Percentiles rank a stretch among this genome's conserved stretches.
Evolutionary conservation across 306 rosid genomes (phyloP).

Genomic region (Gynostemma pentaphyllum): DNA sequence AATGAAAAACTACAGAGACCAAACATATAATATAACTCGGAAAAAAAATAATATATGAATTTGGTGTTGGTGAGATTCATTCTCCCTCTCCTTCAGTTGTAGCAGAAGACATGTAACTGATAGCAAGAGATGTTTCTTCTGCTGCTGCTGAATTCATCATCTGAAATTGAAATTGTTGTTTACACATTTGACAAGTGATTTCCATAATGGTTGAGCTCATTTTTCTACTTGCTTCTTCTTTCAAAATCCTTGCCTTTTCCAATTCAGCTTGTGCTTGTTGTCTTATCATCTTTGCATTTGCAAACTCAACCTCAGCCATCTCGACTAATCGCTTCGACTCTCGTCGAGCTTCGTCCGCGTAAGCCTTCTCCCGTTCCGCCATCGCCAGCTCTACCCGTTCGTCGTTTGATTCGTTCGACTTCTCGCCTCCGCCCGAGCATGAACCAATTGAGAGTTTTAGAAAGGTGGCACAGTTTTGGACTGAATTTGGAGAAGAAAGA

Average conservation of each 20-base stretch:
- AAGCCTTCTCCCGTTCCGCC: slow-evolving; percentile 54
- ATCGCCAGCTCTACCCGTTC: slow-evolving; percentile 41
- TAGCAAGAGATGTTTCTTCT: slow-evolving; percentile 62
- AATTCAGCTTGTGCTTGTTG: slow-evolving; percentile 73
- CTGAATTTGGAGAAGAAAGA: slow-evolving; percentile 31
- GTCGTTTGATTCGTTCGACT: background rate
- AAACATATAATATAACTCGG: too few relatives aligned
- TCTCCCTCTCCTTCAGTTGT: slow-evolving; percentile 73
- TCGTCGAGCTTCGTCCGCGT: slow-evolving; percentile 73
- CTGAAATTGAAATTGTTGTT: slow-evolving; percentile 66
- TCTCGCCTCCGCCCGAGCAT: background rate
- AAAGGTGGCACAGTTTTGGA: slow-evolving; percentile 35
- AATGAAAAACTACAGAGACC: too few relatives aligned
- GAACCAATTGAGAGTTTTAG: slow-evolving; percentile 78
- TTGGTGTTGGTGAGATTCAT: too few relatives aligned
- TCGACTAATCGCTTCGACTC: slow-evolving; percentile 69
- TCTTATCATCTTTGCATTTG: slow-evolving; percentile 67
- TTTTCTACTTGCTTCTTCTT: slow-evolving; percentile 63
- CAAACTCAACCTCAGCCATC: slow-evolving; percentile 70
- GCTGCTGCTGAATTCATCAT: slow-evolving; percentile 15
- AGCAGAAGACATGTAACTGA: slow-evolving; percentile 79
- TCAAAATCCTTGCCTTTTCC: slow-evolving; percentile 55
- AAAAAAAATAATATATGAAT: too few relatives aligned
- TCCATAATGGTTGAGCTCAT: slow-evolving; percentile 58
- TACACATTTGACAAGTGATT: slow-evolving; percentile 79